These are phyloP conservation scores for Eucalyptus virginea DNA, from an alignment of 345 rosid species.

Conservation along the genomic window DNA sequence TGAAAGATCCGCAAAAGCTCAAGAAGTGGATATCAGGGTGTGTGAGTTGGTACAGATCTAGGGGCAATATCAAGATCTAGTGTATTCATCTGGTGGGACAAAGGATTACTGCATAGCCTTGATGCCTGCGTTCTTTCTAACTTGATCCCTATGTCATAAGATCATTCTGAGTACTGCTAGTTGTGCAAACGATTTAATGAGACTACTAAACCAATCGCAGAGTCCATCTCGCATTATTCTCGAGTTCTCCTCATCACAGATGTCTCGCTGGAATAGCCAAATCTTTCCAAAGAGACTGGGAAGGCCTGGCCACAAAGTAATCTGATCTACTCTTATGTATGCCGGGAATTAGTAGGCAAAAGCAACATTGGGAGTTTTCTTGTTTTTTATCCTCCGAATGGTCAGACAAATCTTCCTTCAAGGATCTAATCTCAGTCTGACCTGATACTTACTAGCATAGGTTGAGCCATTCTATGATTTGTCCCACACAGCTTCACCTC, in stretches of 20 bases:
- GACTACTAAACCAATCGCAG: background rate
- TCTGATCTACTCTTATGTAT: background rate
- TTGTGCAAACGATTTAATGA: background rate
- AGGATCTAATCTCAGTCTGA: no score
- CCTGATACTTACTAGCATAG: no score
- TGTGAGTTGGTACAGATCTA: background rate
- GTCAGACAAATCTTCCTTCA: no score
- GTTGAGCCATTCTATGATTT: no score
- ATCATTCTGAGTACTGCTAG: background rate
- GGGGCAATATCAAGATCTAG: background rate
- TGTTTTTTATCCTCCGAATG: no score
- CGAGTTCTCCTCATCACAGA: background rate
- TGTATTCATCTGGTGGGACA: background rate
- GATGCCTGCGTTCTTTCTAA: no score
- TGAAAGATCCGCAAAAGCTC: background rate
- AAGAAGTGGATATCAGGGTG: background rate
- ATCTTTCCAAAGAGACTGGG: background rate
- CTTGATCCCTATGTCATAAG: background rate
- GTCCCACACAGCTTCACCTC: no score
- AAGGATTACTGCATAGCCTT: background rate
- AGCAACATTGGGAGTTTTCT: no score
- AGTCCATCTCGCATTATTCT: background rate
- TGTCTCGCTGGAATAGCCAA: fast-evolving
- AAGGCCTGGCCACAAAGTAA: background rate
- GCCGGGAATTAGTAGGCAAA: no score